Base-by-base conservation (phyloP, 495 filamentous ascomycete genomes). In the Lepraria neglecta region DNA sequence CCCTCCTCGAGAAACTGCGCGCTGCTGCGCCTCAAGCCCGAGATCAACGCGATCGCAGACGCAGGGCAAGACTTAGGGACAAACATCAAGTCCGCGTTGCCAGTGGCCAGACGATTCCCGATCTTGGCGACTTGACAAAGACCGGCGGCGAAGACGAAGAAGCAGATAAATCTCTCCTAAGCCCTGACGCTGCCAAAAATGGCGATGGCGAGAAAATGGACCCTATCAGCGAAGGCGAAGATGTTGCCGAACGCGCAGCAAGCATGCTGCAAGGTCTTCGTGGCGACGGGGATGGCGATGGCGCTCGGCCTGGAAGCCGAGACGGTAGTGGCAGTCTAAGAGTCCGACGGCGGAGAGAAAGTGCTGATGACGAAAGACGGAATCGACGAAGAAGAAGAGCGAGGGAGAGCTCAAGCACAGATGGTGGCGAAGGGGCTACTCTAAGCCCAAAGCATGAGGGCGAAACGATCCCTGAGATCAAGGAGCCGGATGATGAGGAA, bases 1-100 rank as follows among this genome's bases (percentile, higher is more conserved):
- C 85, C 15, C 78, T 98, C n/a, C 82, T 98, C 43, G 89, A 96
- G 82, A 97, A 97, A 74, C 77, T 98, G 56, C 88, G 94, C 56
- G 91, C 91, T 43, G 94, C 94, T 3, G 92, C 90, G 38, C 95
- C 94, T 30, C 89, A 96, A 74, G 82, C 90, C 6, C 78, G 88
- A 61, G 90, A 95, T 71, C 86, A 92, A 69, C 80, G 94, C 65
- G 94, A 97, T 70, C 81, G 90, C 61, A 85, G 94, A 62, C 85
- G 92, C 54, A 82, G 94, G 66, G 91, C 92, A 33, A 79, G 92
- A 33, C 78, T 97, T 52, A 91, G 92, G 78, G 91, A 95, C 68
- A 79, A 85, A n/a, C 90, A 96, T 70, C 87, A 95, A 70, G 85
- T 95, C n/a, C 89, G 92, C 57, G 81, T 95, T 59, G 90, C 92